phyloP scores from a whole-genome alignment of 169 alveolate species.

The Theileria orientalis region DNA sequence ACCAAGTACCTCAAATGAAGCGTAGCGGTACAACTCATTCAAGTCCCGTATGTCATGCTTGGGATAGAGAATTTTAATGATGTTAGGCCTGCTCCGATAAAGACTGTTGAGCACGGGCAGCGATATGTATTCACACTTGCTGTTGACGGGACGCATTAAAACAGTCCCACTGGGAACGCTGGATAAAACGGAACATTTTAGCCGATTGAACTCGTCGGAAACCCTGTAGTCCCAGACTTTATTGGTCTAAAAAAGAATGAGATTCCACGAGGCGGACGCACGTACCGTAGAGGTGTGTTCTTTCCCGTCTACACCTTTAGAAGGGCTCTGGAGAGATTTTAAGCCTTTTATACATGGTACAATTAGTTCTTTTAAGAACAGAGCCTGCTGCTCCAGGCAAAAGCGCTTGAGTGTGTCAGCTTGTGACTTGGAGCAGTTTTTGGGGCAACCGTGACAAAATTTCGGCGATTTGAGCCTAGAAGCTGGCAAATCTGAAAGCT shows the following conservation, averaged over 20 bases:
- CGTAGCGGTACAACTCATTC: slow-evolving; percentile 45
- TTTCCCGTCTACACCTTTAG: neutral
- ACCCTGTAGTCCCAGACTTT: slow-evolving; percentile 21
- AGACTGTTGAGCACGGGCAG: slow-evolving; percentile 41
- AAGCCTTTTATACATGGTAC: slow-evolving; percentile 33
- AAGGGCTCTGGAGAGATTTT: neutral
- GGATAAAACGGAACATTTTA: slow-evolving; percentile 49
- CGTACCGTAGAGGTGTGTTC: neutral
- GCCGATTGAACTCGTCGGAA: neutral
- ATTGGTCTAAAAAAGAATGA: neutral
- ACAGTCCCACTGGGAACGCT: slow-evolving; percentile 59
- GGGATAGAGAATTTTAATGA: slow-evolving; percentile 40
- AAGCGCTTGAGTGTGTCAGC: slow-evolving; percentile 21
- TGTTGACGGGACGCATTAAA: slow-evolving; percentile 33
- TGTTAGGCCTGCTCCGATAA: slow-evolving; percentile 15
- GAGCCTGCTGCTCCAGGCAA: slow-evolving; percentile 33
- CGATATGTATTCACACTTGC: slow-evolving; percentile 30
- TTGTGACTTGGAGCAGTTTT: neutral
- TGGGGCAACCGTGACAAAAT: neutral
- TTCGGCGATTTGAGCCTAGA: neutral
- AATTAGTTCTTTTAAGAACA: slow-evolving; percentile 36
- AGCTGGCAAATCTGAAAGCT: neutral
- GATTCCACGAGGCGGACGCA: neutral
- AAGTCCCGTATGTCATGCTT: slow-evolving; percentile 10
- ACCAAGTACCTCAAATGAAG: slow-evolving; percentile 48